Base-by-base conservation (phyloP, 192 early-diverging fungal species). In the Hyaloraphidium curvatum region DNA sequence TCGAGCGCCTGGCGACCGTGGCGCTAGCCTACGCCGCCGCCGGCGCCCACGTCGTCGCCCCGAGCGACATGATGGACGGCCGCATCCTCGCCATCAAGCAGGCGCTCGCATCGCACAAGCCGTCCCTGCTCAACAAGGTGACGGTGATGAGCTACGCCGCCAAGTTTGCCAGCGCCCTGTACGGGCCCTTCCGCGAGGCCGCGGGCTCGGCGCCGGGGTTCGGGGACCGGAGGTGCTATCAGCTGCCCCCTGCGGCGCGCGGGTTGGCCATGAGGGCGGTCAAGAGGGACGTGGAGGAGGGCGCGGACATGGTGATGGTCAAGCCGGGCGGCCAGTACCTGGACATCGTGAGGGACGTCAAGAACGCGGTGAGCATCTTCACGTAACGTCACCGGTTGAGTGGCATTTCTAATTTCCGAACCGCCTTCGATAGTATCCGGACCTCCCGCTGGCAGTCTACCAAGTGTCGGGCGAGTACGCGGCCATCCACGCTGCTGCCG, bases 61-160 rank as follows among this genome's bases (percentile, higher is more conserved):
- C 92, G 7, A 87, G 84, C 13, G 92, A 97, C 62, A 97, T 97
- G 93, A 96, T 94, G 91, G 94, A 93, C 43, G 86, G 86, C 31
- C 78, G 94, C 52, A 84, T 98, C 62, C 69, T 76, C 50, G 83
- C 84, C 4, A 95, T 98, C 68, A 98, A 98, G 71, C 64, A 87
- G 61, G 72, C 69, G 0, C 68, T 98, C 27, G 64, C 84, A 2
- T 69, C 72, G 16, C 77, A 79, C 53, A 85, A 84, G 0, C 25
- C 25, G 17, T 22, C 17, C 23, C 61, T 89, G 14, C 75, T 77
- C 17, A 74, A 82, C 61, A 79, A 77, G 61, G 84, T 87, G 22
- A 70, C 81, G 51, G 79, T 98, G 29, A 94, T 98, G 86, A 76
- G 78, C n/a, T 98, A 98, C 64, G 80, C 83, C 40, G 94, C 94